Evolutionary conservation across 306 rosid genomes (phyloP), one percentile per base, ranked within the genome.

Genomic region (Myrica gale): DNA sequence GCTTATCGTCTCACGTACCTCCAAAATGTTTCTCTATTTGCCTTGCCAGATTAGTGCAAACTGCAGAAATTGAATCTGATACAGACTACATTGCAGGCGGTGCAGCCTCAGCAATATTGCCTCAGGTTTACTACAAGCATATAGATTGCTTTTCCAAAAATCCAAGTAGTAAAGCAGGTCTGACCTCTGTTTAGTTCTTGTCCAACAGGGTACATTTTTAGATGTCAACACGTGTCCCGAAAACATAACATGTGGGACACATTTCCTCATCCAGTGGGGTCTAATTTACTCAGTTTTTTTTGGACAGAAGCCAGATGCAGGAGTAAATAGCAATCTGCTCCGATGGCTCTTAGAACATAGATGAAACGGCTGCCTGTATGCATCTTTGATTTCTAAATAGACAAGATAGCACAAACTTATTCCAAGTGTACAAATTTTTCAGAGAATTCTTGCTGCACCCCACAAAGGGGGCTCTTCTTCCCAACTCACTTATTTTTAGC

Each of bases 391-490:
- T 81, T 74, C 80, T 79, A 84, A 67, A 41, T 39, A 77, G 46
- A 76, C 45, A 85, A 77, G 90, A 77, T 60, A 87, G 42, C 78
- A 74, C 67, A 76, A 78, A 67, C 77, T 71, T 83, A 86, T 90
- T 90, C 89, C 75, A 76, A 37, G 83, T 75, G 90, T 74, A 80
- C 76, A 84, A 83, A 71, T 61, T 74, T 79, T 77, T 62, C 66
- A 20, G 69, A 79, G 72, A 83, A 85, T 86, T 84, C 96, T 79
- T 74, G 75, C 39, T 71, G 87, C 80, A 81, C 74, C 80, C 84
- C 84, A 78, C 78, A 78, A 84, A 84, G 80, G 71, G 72, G 71
- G 79, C 75, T 82, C 74, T 48, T 20, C 66, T 65, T 51, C 76
- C 37, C 72, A 67, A 48, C 57, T 81, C 78, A 83, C 83, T 78